Evolutionary conservation across 2,329 filamentous ascomycete species (phyloP).

Genomic region (Cordyceps farinosa): DNA sequence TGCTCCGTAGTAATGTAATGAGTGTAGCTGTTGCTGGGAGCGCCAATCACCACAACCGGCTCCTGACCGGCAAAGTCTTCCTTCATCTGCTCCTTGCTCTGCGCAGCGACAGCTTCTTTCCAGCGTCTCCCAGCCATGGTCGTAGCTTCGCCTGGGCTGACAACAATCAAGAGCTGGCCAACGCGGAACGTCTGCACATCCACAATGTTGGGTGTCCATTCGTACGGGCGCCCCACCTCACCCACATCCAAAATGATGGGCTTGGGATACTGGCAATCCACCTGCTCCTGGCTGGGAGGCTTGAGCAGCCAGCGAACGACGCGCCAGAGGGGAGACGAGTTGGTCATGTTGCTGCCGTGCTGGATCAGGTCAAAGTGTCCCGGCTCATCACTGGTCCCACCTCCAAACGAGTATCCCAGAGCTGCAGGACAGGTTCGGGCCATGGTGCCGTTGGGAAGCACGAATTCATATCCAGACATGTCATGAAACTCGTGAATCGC

Average conservation of each 20-base stretch:
- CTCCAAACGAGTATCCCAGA: slow-evolving; percentile 84
- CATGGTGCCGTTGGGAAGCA: slow-evolving; percentile 65
- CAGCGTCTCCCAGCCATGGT: slow-evolving; percentile 90
- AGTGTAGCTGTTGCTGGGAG: slow-evolving; percentile 83
- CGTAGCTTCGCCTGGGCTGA: slow-evolving; percentile 83
- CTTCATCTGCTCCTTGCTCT: slow-evolving; percentile 42
- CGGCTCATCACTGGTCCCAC: slow-evolving; percentile 83
- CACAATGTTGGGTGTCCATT: slow-evolving; percentile 85
- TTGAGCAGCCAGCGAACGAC: slow-evolving; percentile 68
- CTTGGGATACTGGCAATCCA: slow-evolving; percentile 74
- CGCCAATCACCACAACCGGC: slow-evolving; percentile 75
- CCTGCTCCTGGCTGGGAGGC: slow-evolving; percentile 64
- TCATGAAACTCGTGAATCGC: slow-evolving; percentile 80
- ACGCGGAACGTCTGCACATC: slow-evolving; percentile 81
- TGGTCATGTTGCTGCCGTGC: slow-evolving; percentile 66
- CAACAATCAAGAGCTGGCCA: slow-evolving; percentile 78
- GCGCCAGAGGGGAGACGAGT: slow-evolving; percentile 72
- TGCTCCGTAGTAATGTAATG: slow-evolving; percentile 73
- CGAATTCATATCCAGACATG: slow-evolving; percentile 70
- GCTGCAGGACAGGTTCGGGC: slow-evolving; percentile 79
- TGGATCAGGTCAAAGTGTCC: slow-evolving; percentile 89
- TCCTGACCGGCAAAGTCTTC: slow-evolving; percentile 40
- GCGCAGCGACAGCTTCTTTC: slow-evolving; percentile 63
- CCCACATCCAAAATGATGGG: slow-evolving; percentile 85
- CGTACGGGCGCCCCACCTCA: slow-evolving; percentile 68